Evolutionary conservation across 2,329 filamentous ascomycete species (phyloP).

Genomic region (Phoma sp.): DNA sequence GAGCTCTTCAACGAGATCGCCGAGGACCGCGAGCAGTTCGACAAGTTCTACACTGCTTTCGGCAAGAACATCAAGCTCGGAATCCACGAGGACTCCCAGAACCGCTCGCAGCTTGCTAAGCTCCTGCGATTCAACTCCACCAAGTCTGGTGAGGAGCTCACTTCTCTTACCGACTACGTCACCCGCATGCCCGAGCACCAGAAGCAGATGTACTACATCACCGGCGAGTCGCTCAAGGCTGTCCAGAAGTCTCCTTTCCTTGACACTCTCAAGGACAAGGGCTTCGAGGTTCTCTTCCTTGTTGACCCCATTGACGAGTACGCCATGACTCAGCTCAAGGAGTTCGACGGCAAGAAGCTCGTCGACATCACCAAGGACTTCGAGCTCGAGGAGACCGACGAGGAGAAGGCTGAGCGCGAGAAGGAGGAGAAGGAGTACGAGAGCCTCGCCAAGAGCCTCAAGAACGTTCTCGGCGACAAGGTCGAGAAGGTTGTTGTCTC

Average conservation of each 20-base stretch:
- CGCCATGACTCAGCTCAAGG: conserved; percentile 99
- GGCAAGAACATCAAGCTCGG: conserved; percentile 99
- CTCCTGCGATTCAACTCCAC: conserved; percentile 98
- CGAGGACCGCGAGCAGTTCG: conserved; percentile 99
- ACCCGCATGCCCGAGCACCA: conserved; percentile 99
- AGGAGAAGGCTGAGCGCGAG: conserved; percentile 97
- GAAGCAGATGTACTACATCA: conserved; percentile 99
- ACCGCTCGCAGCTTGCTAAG: conserved; percentile 92
- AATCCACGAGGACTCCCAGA: conserved; percentile 99
- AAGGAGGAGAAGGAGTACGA: conserved; percentile 98
- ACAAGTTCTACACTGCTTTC: conserved; percentile 99
- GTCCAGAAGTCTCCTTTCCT: conserved; percentile 99
- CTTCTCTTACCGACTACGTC: conserved; percentile 95
- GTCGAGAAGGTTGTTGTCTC: conserved; percentile 99
- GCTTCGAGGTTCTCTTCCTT: conserved; percentile 99
- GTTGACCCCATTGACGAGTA: conserved; percentile 99
- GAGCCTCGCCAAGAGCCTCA: conserved; percentile 91
- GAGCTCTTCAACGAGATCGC: conserved; percentile 99
- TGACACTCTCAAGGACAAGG: conserved; percentile 97
- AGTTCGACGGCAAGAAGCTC: conserved; percentile 99
- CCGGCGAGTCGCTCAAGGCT: conserved; percentile 98
- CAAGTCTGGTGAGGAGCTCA: conserved; percentile 96
- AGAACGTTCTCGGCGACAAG: conserved; percentile 99
- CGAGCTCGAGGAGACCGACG: conserved; percentile 99
- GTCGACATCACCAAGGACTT: conserved; percentile 99